A percentile compares a stretch with the other conserved stretches of the same genome.
Conservation (phyloP, 2,329 filamentous ascomycete species). For the Colletotrichum noveboracense region DNA sequence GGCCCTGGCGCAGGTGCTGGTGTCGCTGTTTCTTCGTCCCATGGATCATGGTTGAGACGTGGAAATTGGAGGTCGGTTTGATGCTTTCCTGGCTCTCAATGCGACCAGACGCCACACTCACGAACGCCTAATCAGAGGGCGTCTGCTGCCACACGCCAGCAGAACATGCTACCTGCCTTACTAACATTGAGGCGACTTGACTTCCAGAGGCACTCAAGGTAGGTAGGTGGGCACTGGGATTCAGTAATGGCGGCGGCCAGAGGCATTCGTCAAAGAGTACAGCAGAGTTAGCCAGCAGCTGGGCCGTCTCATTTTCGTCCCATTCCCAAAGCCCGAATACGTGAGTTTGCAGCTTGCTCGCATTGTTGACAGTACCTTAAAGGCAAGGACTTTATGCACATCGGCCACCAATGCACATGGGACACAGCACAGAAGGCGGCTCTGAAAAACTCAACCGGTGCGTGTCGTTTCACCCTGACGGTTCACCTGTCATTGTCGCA, state of each 20-base stretch:
- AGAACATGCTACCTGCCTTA: not conserved
- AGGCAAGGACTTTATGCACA: not conserved
- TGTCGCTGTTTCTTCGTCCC: not conserved
- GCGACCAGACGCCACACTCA: not conserved
- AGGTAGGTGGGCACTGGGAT: not conserved
- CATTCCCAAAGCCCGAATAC: not conserved
- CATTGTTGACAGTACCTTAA: slow-evolving; percentile 18
- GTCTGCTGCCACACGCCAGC: not conserved
- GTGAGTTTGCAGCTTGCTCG: slow-evolving; percentile 8
- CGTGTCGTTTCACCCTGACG: not conserved
- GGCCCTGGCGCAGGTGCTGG: not conserved
- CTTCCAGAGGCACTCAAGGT: not conserved
- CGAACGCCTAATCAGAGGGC: not conserved
- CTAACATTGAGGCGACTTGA: not conserved
- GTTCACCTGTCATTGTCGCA: slow-evolving; percentile 8
- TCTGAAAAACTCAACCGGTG: not conserved
- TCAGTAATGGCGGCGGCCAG: not conserved
- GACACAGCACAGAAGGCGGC: not conserved
- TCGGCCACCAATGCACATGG: not conserved
- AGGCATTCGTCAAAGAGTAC: not conserved
- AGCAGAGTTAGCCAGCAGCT: not conserved
- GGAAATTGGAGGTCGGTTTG: slow-evolving; percentile 9
- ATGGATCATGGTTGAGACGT: slow-evolving; percentile 15
- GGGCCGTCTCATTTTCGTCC: slow-evolving; percentile 17
- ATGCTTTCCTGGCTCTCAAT: slow-evolving; percentile 1